phyloP scores from a whole-genome alignment of 257 asterid species.

The Sherardia arvensis region DNA sequence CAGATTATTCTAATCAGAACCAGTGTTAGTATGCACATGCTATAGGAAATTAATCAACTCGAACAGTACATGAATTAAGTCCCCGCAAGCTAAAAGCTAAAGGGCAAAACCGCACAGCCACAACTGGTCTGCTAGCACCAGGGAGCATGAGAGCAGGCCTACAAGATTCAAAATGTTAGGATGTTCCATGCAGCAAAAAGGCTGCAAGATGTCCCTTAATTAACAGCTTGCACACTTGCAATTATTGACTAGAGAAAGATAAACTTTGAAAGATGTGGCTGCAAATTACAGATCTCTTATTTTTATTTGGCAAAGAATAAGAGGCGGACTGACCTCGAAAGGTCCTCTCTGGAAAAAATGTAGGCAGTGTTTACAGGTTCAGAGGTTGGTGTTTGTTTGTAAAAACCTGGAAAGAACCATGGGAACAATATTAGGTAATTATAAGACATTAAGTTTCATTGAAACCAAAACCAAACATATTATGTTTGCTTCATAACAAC shows the following conservation, averaged over 20 bases:
- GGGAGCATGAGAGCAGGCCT: constrained; percentile 99
- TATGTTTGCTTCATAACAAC: neutral
- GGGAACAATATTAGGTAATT: constrained; percentile 1
- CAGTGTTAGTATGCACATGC: neutral
- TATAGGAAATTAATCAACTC: constrained; percentile 3
- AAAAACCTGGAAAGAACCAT: constrained; percentile 47
- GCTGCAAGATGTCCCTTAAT: neutral
- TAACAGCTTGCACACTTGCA: neutral
- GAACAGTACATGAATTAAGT: constrained; percentile 47
- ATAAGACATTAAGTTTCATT: neutral
- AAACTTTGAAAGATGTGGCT: neutral
- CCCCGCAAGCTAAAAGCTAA: constrained; percentile 49
- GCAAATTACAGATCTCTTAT: neutral
- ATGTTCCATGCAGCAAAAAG: constrained; percentile 4
- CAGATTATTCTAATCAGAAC: constrained; percentile 14
- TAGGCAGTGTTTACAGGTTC: constrained; percentile 78
- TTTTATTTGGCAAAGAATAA: neutral
- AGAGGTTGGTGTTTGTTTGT: constrained; percentile 54
- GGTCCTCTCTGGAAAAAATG: constrained; percentile 77
- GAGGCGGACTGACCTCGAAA: constrained; percentile 65
- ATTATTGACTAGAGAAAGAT: neutral
- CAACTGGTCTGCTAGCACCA: constrained; percentile 90
- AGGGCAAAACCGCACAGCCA: constrained; percentile 97
- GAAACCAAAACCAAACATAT: neutral
- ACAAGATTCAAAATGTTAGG: constrained; percentile 16